Conservation (phyloP, 2,329 filamentous ascomycete species). For the Plectosphaerella cucumerina region DNA sequence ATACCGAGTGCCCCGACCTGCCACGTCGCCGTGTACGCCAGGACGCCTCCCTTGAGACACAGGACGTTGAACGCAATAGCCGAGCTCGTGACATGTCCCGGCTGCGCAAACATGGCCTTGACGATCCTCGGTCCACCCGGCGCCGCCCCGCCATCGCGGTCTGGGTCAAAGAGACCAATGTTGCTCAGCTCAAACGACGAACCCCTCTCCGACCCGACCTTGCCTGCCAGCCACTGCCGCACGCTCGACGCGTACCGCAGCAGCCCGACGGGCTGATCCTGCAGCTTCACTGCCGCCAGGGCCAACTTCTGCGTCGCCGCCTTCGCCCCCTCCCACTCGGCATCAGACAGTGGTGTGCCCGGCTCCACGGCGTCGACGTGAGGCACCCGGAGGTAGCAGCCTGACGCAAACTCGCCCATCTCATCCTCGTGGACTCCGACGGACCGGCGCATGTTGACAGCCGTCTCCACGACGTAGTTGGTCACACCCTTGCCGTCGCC, state of each 20-base stretch:
- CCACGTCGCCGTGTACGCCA: conserved; percentile 37
- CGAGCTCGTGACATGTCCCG: conserved; percentile 30
- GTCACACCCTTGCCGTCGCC: conserved; percentile 11
- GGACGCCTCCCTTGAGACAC: conserved; percentile 29
- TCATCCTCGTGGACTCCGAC: conserved; percentile 21
- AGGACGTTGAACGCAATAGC: conserved; percentile 36
- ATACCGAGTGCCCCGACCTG: conserved; percentile 34
- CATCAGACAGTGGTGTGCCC: conserved; percentile 6
- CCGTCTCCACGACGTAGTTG: conserved; percentile 31
- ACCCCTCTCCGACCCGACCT: conserved; percentile 31
- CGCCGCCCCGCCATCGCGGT: not conserved
- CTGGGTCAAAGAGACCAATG: conserved; percentile 26
- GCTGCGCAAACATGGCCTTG: conserved; percentile 38
- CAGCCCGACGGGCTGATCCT: conserved; percentile 31
- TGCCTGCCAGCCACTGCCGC: conserved; percentile 30
- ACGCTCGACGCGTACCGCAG: conserved; percentile 35
- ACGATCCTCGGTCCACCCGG: conserved; percentile 15
- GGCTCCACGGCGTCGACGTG: conserved; percentile 13
- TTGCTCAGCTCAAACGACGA: conserved; percentile 42
- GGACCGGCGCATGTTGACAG: conserved; percentile 35
- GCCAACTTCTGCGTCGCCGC: conserved; percentile 25
- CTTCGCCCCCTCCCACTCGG: conserved; percentile 28
- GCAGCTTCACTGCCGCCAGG: conserved; percentile 17
- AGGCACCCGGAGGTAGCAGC: conserved; percentile 15
- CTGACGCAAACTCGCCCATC: conserved; percentile 31